A percentile compares a stretch with the other conserved stretches of the same genome.
Evolutionary conservation across 371 early-diverging fungal species (phyloP).

Genomic region (Choanephora cucurbitarum): DNA sequence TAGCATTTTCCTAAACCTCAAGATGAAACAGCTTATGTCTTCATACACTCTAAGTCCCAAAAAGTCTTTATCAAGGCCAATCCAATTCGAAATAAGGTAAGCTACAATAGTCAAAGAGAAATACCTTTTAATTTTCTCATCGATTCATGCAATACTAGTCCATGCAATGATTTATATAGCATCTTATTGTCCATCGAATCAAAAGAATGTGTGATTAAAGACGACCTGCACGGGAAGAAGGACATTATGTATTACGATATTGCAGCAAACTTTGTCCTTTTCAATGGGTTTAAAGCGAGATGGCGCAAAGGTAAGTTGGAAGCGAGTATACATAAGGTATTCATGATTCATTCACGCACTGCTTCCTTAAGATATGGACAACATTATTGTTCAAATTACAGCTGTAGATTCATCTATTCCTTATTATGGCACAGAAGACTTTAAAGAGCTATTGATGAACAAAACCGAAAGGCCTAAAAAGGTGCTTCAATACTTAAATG

Average conservation of each 20-base stretch:
- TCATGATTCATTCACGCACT: no score
- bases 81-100: constrained; percentile 18
- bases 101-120: neutral
- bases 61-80: constrained; percentile 9
- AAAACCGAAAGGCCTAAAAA: neutral
- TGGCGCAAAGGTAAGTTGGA: constrained; percentile 30
- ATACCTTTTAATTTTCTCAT: neutral
- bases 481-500: neutral
- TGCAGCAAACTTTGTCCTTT: constrained; percentile 20
- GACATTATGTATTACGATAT: constrained; percentile 22
- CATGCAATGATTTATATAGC: constrained; percentile 21
- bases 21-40: constrained; percentile 7
- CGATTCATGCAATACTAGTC: constrained; percentile 1
- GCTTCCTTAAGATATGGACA: neutral
- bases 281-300: constrained; percentile 35
- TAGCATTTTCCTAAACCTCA: neutral
- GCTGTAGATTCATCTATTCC: constrained; percentile 9
- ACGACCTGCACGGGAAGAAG: constrained; percentile 20
- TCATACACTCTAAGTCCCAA: constrained; percentile 7
- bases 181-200: constrained; percentile 14
- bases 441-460: constrained; percentile 17
- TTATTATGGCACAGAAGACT: constrained; percentile 21
- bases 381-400: constrained; percentile 16
- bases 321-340: neutral
- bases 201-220: constrained; percentile 11